phyloP scores from a whole-genome alignment of 345 rosid genomes.

The Murraya koenigii region DNA sequence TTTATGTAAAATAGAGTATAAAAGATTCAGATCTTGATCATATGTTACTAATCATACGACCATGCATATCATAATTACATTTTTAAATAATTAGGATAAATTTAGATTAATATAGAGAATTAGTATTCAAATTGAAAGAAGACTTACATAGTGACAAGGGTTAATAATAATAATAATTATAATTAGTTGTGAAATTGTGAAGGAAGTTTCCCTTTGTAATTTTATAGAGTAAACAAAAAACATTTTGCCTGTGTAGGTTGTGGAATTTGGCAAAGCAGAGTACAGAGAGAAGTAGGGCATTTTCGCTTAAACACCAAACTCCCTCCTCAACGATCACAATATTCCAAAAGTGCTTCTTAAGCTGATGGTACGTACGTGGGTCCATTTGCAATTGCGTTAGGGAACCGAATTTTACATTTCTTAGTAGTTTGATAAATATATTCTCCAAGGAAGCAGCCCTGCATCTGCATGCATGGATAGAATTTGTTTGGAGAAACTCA shows the following conservation, averaged over 20 bases:
- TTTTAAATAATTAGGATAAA: too few relatives aligned
- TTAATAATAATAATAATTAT: not conserved
- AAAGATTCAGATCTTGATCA: too few relatives aligned
- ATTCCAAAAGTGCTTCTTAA: not conserved
- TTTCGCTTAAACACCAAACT: not conserved
- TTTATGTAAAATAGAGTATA: too few relatives aligned
- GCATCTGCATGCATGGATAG: not conserved
- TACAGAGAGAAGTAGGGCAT: not conserved
- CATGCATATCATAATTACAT: too few relatives aligned
- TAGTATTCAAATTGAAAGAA: not conserved
- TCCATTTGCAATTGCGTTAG: not conserved
- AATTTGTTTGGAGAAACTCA: not conserved
- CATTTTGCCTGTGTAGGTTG: not conserved
- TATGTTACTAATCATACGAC: too few relatives aligned
- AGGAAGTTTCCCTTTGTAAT: conserved; percentile 1
- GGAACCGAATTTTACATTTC: not conserved
- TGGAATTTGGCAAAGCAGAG: not conserved
- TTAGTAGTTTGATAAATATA: not conserved
- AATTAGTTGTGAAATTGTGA: not conserved
- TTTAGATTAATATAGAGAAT: not conserved
- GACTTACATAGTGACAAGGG: not conserved
- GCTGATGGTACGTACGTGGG: not conserved
- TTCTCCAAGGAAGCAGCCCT: not conserved
- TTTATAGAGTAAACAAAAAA: not conserved
- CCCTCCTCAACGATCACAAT: not conserved